These are phyloP conservation scores for Penicillium expansum DNA, from an alignment of 2,329 filamentous ascomycete species.

Conservation along the genomic window DNA sequence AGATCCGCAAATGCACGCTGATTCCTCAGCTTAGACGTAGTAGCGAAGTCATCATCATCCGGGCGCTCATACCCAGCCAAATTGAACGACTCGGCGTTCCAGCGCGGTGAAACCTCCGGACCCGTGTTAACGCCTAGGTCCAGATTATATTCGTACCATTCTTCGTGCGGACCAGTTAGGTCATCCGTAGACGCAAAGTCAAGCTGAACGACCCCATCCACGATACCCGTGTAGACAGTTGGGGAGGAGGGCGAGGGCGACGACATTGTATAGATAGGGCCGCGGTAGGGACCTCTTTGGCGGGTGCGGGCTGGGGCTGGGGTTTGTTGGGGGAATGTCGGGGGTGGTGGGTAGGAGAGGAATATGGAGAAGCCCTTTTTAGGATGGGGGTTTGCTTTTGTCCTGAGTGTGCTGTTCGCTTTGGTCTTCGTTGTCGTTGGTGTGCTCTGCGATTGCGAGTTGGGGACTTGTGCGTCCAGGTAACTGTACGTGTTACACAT, in stretches of 20 bases:
- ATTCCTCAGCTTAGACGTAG: conserved; percentile 34
- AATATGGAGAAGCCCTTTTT: conserved; percentile 45
- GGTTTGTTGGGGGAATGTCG: conserved; percentile 4
- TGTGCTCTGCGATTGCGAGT: conserved; percentile 1
- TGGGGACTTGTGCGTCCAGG: conserved; percentile 22
- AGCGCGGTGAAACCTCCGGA: not conserved
- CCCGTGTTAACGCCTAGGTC: conserved; percentile 24
- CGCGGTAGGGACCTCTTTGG: conserved; percentile 37
- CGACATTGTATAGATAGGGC: conserved; percentile 46
- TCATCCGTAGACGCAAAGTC: conserved; percentile 48
- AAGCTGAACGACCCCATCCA: conserved; percentile 42
- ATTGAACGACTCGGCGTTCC: conserved; percentile 29
- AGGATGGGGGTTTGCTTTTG: conserved; percentile 9
- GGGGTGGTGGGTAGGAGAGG: conserved; percentile 33
- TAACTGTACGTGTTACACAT: conserved; percentile 42
- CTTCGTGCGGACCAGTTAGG: conserved; percentile 27
- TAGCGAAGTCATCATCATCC: conserved; percentile 30
- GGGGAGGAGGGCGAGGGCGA: conserved; percentile 45
- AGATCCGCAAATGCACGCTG: conserved; percentile 33
- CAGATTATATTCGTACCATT: conserved; percentile 37
- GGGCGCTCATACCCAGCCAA: conserved; percentile 48
- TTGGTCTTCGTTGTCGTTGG: not conserved
- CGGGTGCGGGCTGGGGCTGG: conserved; percentile 8
- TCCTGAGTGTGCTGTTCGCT: not conserved
- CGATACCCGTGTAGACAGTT: conserved; percentile 47